Evolutionary conservation across 192 early-diverging fungal species (phyloP), one percentile per base, ranked within the genome.

Genomic region (Coemansia furcata): DNA sequence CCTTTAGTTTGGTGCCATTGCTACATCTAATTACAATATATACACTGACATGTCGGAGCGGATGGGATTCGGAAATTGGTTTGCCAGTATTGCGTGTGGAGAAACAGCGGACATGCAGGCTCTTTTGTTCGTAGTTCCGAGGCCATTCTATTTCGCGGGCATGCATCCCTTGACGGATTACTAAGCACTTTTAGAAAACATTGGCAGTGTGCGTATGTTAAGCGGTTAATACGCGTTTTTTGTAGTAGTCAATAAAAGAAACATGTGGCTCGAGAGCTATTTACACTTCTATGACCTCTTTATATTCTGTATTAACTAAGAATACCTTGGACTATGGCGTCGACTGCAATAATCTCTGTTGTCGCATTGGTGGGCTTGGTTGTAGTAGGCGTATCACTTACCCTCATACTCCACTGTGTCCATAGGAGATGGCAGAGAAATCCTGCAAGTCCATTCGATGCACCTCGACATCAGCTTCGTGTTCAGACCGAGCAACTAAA

Each of bases 361-460:
- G 38, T 29, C 14, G 37, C 33, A 7, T 30, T 67, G 47, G 55
- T 60, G 19, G 66, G 66, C 1, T 57, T 60, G 29, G 66, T 67
- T 0, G 32, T 26, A 11, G 30, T 67, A 10, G 66, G 66, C 11
- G 42, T 35, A 8, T 2, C 60, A 3, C 12, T 67, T 0, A 67
- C 66, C 6, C n/a, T 47, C 9, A 6, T 59, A 29, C 60, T 59
- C 40, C 57, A 67, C 21, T 57, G 23, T 11, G 59, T 67, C 3
- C 15, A 67, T 33, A 55, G 57, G 23, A 55, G 66, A 55, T 55
- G 59, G 35, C 50, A 4, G 32, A 55, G 57, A 21, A 29, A 47
- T 32, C 43, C 29, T 15, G 11, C 10, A 3, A 42, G 44, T 19
- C 42, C 66, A 21, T 21, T 60, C 30, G 26, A 60, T 19, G 42